Evolutionary conservation across 164 flowering plant genomes (phyloP), one percentile per base, ranked within the genome.

Genomic region (Hamamelis virginiana): DNA sequence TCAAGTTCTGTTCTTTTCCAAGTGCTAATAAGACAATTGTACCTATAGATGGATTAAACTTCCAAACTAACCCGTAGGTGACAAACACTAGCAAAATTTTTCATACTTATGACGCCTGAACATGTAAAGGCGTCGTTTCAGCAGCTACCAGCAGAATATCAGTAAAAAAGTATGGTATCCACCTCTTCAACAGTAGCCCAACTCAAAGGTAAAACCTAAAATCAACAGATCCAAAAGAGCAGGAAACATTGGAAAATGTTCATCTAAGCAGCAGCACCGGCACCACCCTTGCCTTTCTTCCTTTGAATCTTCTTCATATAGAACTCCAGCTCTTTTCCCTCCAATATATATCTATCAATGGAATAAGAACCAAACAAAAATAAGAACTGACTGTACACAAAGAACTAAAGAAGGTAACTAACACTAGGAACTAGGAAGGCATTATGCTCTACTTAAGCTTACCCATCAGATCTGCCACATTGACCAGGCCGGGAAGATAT

Each of bases 381-480:
- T 6, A 58, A 26, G 8, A 9, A 5, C 16, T 5, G 27, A 5
- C 16, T 5, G 27, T 3, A 3, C 28, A 58, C 18, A 15, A 9
- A 18, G 33, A 58, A 9, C 25, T 8, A 15, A 9, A 18, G 33
- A 58, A 9, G 38, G 50, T 46, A 46, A 46, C 15, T 9, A 10
- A 12, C 3, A 41, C 48, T 9, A 9, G 3, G 19, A 43, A n/a
- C 4, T 14, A 8, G n/a, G 27, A n/a, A n/a, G n/a, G n/a, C n/a
- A n/a, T n/a, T n/a, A n/a, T 27, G 12, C 9, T 9, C 51, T 25
- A 51, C 10, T 57, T 44, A 18, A 53, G 12, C 78, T 67, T 57
- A 76, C 78, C 79, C 79, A n/a, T 76, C 79, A 53, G 76, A 67
- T 55, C 79, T 64, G 56, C 79, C 79, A 48, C 79, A 72, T 61